phyloP scores from a whole-genome alignment of 805 yeast genomes.

The Debaryomyces tyrocola region DNA sequence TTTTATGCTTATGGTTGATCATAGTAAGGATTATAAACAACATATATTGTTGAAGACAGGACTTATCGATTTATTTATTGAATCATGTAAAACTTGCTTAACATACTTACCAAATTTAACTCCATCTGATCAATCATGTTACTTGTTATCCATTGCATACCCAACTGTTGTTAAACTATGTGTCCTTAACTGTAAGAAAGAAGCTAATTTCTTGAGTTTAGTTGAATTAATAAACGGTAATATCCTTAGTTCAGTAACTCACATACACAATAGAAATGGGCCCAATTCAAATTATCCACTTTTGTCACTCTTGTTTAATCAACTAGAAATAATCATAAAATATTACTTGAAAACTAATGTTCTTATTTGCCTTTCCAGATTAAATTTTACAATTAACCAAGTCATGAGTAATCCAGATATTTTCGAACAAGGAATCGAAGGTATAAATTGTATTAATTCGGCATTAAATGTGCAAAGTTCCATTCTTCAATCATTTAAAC shows the following conservation, averaged over 20 bases:
- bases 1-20: slow-evolving; percentile 9
- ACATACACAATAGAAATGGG: slow-evolving; percentile 13
- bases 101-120: slow-evolving; percentile 30
- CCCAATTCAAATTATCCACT: slow-evolving; percentile 10
- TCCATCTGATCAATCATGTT: slow-evolving; percentile 18
- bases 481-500: slow-evolving; percentile 14
- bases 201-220: slow-evolving; percentile 3
- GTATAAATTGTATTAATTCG: slow-evolving; percentile 10
- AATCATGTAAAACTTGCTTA: slow-evolving; percentile 22
- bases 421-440: slow-evolving; percentile 16
- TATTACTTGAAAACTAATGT: slow-evolving; percentile 14
- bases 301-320: slow-evolving; percentile 16
- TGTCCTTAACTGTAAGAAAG: slow-evolving; percentile 4
- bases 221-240: slow-evolving; percentile 25
- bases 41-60: slow-evolving; percentile 23
- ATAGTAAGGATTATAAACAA: background rate
- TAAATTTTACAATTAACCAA: slow-evolving; percentile 30
- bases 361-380: slow-evolving; percentile 25
- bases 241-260: slow-evolving; percentile 24
- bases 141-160: slow-evolving; percentile 22
- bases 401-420: slow-evolving; percentile 28
- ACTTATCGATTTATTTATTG: slow-evolving; percentile 24
- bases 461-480: slow-evolving; percentile 24
- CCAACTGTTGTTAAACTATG: slow-evolving; percentile 14
- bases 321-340: slow-evolving; percentile 9